Evolutionary conservation across 129 eudicot species (phyloP).

Genomic region (Helichrysum umbraculigerum): DNA sequence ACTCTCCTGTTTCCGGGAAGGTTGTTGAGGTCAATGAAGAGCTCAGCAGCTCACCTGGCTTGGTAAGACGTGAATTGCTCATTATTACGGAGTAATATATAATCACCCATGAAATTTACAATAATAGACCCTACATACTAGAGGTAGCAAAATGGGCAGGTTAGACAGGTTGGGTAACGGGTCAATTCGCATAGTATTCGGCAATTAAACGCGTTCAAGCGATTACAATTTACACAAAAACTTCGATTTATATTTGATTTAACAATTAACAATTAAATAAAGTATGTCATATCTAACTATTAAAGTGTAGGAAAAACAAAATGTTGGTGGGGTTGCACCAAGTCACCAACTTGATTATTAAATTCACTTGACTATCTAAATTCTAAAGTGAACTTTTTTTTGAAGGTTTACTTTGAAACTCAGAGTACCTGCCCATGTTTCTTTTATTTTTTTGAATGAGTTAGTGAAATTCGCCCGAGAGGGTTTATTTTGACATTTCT

Average conservation of each 20-base stretch:
- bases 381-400: neutral
- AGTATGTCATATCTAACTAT: neutral
- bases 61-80: conserved; percentile 45
- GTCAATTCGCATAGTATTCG: no score
- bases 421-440: neutral
- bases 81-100: conserved; percentile 4
- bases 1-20: conserved; percentile 89
- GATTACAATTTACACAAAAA: no score
- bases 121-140: neutral
- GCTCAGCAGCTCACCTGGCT: conserved; percentile 65
- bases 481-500: neutral
- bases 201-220: no score
- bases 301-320: neutral
- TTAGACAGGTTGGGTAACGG: neutral
- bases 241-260: no score
- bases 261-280: no score
- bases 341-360: neutral
- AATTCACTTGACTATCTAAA: neutral
- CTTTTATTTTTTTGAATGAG: neutral
- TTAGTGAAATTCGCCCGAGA: neutral
- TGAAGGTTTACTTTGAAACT: neutral
- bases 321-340: no score
- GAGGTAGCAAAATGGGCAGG: neutral
- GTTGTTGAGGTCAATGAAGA: conserved; percentile 70
- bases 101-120: neutral